These are phyloP conservation scores for Trichocladium uniseriatum DNA, from an alignment of 495 filamentous ascomycete species.

Conservation along the genomic window DNA sequence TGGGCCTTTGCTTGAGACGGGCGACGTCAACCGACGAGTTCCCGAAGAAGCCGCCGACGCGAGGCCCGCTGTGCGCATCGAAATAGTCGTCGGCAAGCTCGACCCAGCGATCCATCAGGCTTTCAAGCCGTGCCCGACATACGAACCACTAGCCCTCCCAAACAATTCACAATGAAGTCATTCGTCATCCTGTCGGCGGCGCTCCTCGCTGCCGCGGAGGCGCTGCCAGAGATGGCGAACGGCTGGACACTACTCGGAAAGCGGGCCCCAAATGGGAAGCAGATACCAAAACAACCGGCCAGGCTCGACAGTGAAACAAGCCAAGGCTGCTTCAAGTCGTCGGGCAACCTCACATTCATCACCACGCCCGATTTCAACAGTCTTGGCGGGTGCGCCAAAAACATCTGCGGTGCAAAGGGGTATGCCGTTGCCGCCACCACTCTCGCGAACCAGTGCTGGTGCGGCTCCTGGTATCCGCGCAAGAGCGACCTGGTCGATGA, in stretches of 20 bases:
- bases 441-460: constrained; percentile 43
- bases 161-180: constrained; percentile 22
- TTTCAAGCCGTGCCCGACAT: background rate
- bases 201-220: constrained; percentile 12
- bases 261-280: constrained; percentile 2
- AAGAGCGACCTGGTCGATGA: constrained; percentile 36
- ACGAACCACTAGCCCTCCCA: background rate
- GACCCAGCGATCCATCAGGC: background rate
- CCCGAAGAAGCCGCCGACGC: constrained; percentile 3
- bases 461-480: constrained; percentile 51
- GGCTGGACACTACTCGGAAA: too few species aligned
- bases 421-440: constrained; percentile 13
- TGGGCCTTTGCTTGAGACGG: constrained; percentile 7
- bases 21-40: background rate
- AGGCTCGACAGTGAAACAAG: background rate
- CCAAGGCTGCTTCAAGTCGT: constrained; percentile 27
- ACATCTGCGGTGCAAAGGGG: constrained; percentile 7
- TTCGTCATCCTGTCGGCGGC: constrained; percentile 10
- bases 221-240: constrained; percentile 7
- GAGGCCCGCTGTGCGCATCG: background rate
- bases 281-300: constrained; percentile 3
- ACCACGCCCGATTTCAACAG: constrained; percentile 5
- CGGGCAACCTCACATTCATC: constrained; percentile 9
- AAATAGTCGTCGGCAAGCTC: background rate
- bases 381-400: constrained; percentile 8